Percentiles rank a stretch among this genome's conserved stretches.
These are phyloP conservation scores for Phalaenopsis equestris DNA, from an alignment of 106 monocot genomes.

Conservation along the genomic window DNA sequence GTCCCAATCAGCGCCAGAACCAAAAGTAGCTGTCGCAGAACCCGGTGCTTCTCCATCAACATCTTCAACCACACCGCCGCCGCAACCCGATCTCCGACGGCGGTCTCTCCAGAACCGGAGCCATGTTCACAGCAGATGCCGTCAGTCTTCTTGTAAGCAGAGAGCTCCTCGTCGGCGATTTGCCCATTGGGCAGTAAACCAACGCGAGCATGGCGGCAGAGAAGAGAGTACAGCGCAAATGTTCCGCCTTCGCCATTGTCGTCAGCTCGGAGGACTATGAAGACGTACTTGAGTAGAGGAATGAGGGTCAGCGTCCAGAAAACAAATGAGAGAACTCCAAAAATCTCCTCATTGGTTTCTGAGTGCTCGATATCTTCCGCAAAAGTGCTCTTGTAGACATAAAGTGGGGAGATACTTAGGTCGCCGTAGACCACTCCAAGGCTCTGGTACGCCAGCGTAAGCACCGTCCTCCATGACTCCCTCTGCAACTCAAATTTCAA, in stretches of 20 bases:
- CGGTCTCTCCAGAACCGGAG: slow-evolving; percentile 2
- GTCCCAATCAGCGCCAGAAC: slow-evolving; percentile 67
- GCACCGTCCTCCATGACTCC: slow-evolving; percentile 49
- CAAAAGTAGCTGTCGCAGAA: slow-evolving; percentile 48
- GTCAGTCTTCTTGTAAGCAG: slow-evolving; percentile 38
- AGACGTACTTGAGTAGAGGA: slow-evolving; percentile 80
- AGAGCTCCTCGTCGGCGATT: slow-evolving; percentile 60
- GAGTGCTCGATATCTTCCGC: slow-evolving; percentile 81
- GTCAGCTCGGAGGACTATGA: slow-evolving; percentile 70
- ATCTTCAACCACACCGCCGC: slow-evolving; percentile 21
- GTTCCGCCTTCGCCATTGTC: slow-evolving; percentile 93
- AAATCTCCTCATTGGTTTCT: slow-evolving; percentile 80
- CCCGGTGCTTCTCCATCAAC: slow-evolving; percentile 53
- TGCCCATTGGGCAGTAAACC: slow-evolving; percentile 57
- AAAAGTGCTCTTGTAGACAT: slow-evolving; percentile 79
- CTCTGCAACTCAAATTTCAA: slow-evolving; percentile 9
- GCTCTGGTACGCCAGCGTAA: slow-evolving; percentile 71
- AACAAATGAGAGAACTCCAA: slow-evolving; percentile 77
- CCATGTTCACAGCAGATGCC: background rate
- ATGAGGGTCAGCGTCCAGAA: slow-evolving; percentile 90
- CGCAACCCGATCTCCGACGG: background rate
- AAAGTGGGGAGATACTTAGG: slow-evolving; percentile 79
- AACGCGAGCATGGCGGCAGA: slow-evolving; percentile 60
- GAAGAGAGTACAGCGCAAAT: slow-evolving; percentile 79
- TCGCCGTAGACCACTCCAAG: slow-evolving; percentile 85